Conservation (phyloP, 164 flowering plant species). For the Sedum album region DNA sequence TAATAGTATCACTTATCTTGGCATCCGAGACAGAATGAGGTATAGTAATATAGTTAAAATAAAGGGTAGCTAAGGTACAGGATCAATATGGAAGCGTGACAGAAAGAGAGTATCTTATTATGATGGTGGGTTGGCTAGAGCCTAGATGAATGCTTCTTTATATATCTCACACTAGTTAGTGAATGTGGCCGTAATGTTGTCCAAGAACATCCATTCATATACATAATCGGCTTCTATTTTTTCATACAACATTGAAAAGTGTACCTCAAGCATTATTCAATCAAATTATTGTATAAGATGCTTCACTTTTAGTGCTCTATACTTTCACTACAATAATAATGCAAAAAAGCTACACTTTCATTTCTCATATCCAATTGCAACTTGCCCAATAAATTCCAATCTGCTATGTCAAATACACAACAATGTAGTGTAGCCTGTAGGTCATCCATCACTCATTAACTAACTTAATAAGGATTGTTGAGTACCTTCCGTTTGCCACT, state of each 20-base stretch:
- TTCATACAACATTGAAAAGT: neutral
- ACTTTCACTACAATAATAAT: neutral
- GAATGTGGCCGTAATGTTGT: neutral
- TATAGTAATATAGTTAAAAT: no score
- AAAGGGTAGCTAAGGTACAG: neutral
- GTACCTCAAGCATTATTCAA: neutral
- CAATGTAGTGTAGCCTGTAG: no score
- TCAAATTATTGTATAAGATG: neutral
- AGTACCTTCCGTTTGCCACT: no score
- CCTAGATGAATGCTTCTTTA: no score
- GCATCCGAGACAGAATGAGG: no score
- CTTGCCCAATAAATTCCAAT: no score
- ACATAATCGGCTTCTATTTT: neutral
- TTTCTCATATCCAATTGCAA: neutral
- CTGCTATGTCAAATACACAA: no score
- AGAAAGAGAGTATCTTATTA: neutral
- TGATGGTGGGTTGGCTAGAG: constrained; percentile 1
- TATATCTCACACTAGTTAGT: neutral
- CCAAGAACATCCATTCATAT: neutral
- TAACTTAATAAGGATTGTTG: no score
- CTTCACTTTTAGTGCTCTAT: neutral
- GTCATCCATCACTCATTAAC: no score
- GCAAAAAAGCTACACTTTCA: neutral
- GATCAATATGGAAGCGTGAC: neutral
- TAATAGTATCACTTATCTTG: no score